Percentiles rank a stretch among this genome's conserved stretches.
Conservation (phyloP, 2,329 filamentous ascomycete species). For the Daldinia sp. region DNA sequence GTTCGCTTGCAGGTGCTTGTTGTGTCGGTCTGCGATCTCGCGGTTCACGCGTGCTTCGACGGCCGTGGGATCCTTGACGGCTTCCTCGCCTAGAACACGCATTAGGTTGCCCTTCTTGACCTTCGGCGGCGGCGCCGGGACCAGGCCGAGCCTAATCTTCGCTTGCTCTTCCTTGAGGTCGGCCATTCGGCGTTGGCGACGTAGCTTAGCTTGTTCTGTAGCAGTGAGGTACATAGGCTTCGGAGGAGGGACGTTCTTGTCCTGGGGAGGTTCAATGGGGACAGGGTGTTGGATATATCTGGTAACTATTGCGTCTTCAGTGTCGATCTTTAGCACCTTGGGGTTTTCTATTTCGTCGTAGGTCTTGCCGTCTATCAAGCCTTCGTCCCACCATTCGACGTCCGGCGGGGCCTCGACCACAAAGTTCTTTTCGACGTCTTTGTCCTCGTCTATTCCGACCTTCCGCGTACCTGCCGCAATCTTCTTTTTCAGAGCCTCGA, state of each 20-base stretch:
- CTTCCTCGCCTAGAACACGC: constrained; percentile 90
- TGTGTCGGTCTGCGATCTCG: constrained; percentile 86
- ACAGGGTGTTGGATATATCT: constrained; percentile 93
- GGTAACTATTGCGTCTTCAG: constrained; percentile 86
- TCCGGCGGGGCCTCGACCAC: constrained; percentile 83
- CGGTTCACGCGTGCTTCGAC: constrained; percentile 93
- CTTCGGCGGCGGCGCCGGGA: constrained; percentile 90
- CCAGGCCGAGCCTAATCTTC: constrained; percentile 89
- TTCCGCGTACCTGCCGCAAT: constrained; percentile 88
- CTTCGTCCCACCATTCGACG: constrained; percentile 98
- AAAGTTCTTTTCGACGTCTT: constrained; percentile 89
- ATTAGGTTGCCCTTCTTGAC: constrained; percentile 98
- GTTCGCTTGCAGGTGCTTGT: constrained; percentile 80
- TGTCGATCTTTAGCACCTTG: constrained; percentile 74
- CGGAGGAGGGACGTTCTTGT: constrained; percentile 77
- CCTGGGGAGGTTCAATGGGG: constrained; percentile 88
- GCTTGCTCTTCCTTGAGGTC: constrained; percentile 96
- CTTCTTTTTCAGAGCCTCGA: constrained; percentile 94
- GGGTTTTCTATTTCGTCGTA: constrained; percentile 76
- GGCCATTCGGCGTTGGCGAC: constrained; percentile 88
- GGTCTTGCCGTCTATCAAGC: constrained; percentile 75
- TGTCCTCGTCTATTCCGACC: constrained; percentile 91
- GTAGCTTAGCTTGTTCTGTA: constrained; percentile 90
- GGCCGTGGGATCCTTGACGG: constrained; percentile 94
- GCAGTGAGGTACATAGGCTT: constrained; percentile 94